Evolutionary conservation across 805 yeast genomes (phyloP), one percentile per base, ranked within the genome.

Genomic region (Saccharomycopsis sp.): DNA sequence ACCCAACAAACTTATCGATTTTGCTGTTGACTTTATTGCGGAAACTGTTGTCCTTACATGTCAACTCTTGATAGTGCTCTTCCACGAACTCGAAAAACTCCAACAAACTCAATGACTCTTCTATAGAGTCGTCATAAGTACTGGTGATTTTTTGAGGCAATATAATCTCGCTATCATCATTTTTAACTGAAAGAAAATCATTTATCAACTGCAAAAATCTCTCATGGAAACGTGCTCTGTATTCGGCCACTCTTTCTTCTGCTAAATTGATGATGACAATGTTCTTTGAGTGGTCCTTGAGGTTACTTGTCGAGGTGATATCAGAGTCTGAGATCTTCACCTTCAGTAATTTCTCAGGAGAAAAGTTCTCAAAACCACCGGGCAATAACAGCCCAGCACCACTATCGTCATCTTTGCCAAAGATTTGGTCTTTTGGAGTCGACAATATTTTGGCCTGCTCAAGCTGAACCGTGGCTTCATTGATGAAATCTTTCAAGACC

Each of bases 81-180:
- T 33, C 23, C 4, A 41, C 9, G 22, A 35, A 43, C 2, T 38
- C 36, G 21, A 39, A 43, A 13, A 43, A 39, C n/a, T 39, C 43
- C 12, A 12, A 15, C 9, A 36, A 16, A 10, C 40, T 21, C 13
- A 41, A 16, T 6, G 18, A 8, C 19, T 41, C 42, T 12, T 38
- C 40, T 4, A n/a, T 16, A 8, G 20, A 19, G n/a, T 20, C 33
- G 12, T 30, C 36, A 37, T 26, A 19, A 15, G 18, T 30, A 34
- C 7, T 8, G 2, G 10, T 18, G n/a, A 38, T 18, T 31, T 30
- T 5, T 10, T 38, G 9, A 17, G 13, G 4, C 15, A 38, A 10
- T 23, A 13, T n/a, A 12, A 38, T 16, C 12, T 21, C 22, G 9
- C 6, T n/a, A 4, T 16, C 25, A 18, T 27, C 39, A 7, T 36